Evolutionary conservation across 805 yeast genomes (phyloP), one percentile per base, ranked within the genome.

Genomic region (Vanderwaltozyma polyspora): DNA sequence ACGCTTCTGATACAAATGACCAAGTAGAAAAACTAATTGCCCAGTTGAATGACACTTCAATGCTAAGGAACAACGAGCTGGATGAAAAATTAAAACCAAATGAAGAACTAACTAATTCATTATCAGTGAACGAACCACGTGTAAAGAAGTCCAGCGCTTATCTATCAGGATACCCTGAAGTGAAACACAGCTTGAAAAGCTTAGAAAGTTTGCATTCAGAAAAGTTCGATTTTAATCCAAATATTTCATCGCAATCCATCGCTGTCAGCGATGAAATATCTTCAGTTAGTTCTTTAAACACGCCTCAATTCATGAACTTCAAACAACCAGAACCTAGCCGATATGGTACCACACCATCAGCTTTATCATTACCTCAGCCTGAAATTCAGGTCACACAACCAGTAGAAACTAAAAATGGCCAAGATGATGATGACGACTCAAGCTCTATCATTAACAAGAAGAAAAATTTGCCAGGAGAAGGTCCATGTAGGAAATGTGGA

Each of bases 401-500:
- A 21, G 23, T 21, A 8, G 23, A n/a, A 26, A 15, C 10, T n/a
- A 26, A 14, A 25, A 6, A 25, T 10, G 12, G 12, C 6, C 12
- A 26, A 16, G 28, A 22, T 16, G 3, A 24, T 16, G 19, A 12
- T 12, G 8, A 19, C 12, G 33, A 23, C n/a, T 17, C n/a, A 13
- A 22, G 13, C 13, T n/a, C 26, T 9, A 14, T 14, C 29, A 28
- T 6, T 13, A 5, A 32, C 15, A 13, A 12, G 11, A 35, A 25
- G 15, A 53, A 49, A 33, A 58, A 57, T 36, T 65, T 70, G 4
- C 71, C 86, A 0, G 91, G 89, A 0, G 61, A 71, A 40, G 91
- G 91, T 0, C 86, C 86, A 12, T 89, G 97, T 55, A 74, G 96
- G 38, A 66, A 70, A 23, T 89, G 97, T 61, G 55, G 59, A 5